Conservation (phyloP, 306 rosid species). For the Pachyrhizus erosus region DNA sequence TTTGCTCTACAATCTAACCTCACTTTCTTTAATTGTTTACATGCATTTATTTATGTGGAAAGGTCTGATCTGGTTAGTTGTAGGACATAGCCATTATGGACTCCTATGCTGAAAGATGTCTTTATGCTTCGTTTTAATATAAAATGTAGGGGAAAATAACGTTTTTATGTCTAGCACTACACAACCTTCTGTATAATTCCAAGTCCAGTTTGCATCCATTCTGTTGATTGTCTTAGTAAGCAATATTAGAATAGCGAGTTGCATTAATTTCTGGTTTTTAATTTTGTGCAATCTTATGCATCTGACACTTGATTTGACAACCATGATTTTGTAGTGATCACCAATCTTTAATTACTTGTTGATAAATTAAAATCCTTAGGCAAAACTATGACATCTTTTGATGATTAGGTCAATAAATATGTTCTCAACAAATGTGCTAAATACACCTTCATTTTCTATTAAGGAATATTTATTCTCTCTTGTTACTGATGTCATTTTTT, state of each 20-base stretch:
- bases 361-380: constrained; percentile 19
- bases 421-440: constrained; percentile 19
- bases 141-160: not conserved
- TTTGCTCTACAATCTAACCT: constrained; percentile 29
- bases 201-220: constrained; percentile 14
- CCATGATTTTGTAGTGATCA: constrained; percentile 12
- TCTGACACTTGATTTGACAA: constrained; percentile 21
- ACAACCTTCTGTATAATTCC: constrained; percentile 27
- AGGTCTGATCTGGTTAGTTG: constrained; percentile 6
- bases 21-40: not conserved
- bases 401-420: constrained; percentile 27
- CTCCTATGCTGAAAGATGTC: constrained; percentile 29
- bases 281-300: not conserved
- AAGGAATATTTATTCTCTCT: constrained; percentile 10
- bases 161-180: constrained; percentile 8
- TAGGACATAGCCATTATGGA: not conserved
- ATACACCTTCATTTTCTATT: constrained; percentile 23
- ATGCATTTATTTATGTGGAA: constrained; percentile 24
- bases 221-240: not conserved
- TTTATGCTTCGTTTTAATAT: constrained; percentile 8
- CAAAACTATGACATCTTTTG: constrained; percentile 1
- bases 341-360: not conserved
- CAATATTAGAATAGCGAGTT: constrained; percentile 12
- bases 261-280: constrained; percentile 13
- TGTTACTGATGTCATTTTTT: constrained; percentile 46